Evolutionary conservation across 2,329 filamentous ascomycete genomes (phyloP), one percentile per base, ranked within the genome.

Genomic region (Epichloe coenophiala): DNA sequence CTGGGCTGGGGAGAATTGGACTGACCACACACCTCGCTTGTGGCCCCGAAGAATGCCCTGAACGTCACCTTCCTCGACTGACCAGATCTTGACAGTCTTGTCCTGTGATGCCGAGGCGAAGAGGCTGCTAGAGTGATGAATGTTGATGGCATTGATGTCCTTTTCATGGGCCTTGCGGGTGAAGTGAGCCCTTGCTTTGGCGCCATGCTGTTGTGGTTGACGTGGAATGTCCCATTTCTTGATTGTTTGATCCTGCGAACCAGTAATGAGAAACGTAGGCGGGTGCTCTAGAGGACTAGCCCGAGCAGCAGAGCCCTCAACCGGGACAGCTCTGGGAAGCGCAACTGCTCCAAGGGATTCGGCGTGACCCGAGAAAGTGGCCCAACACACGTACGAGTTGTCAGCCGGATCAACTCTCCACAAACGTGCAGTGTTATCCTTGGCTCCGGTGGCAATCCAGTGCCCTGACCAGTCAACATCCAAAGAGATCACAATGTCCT

Each of bases 51-150:
- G 77, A 35, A 98, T 88, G 56, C 93, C 94, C 55, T 93, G 81
- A 0, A 90, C 86, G 60, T 96, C 89, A 19, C 94, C 90, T 63
- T 93, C 87, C 57, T 90, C 84, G 6, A 84, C 76, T 7, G 90
- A 93, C 86, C 91, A 98, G 53, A 98, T 93, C 70, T 97, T 98
- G 57, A 97, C 89, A 0, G 88, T 94, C 57, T 89, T 87, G 65
- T 98, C 93, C 68, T 98, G 93, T 5, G 91, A 97, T 33, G 93
- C 91, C 1, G 93, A 96, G 3, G 91, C 94, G 62, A 98, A 97
- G 1, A 96, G 69, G n/a, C 82, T 79, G 4, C 80, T 80, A 1
- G 78, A 75, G 21, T 81, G 77, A 56, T 89, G 87, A 11, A 93
- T 76, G 56, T 94, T 88, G 47, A 98, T 78, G 2, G 93, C 89